These are phyloP conservation scores for Cichorium intybus DNA, from an alignment of 140 eudicot species.

Conservation along the genomic window DNA sequence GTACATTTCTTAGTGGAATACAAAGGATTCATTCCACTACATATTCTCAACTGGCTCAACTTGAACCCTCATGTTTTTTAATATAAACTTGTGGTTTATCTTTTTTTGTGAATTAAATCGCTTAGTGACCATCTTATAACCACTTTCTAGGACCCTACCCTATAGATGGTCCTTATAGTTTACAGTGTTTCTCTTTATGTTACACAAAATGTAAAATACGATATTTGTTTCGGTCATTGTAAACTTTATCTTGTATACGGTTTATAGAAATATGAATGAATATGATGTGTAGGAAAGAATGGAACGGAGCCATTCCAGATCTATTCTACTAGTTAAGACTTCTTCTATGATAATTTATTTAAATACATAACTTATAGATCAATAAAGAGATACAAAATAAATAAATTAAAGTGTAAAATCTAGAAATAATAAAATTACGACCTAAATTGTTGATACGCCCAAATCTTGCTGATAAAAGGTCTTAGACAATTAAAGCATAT, in stretches of 20 bases:
- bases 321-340: conserved; percentile 1
- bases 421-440: no score
- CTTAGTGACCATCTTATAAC: conserved; percentile 20
- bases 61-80: conserved; percentile 24
- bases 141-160: conserved; percentile 27
- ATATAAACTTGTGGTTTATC: conserved; percentile 22
- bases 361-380: not conserved
- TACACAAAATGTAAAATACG: not conserved
- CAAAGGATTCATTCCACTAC: conserved; percentile 49
- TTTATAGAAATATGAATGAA: not conserved
- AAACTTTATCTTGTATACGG: not conserved
- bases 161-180: not conserved
- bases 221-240: conserved; percentile 3
- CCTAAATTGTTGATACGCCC: no score
- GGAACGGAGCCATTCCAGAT: not conserved
- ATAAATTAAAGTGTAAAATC: no score
- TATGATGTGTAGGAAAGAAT: not conserved
- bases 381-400: not conserved
- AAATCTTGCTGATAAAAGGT: not conserved
- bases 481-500: not conserved
- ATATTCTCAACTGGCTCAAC: conserved; percentile 28
- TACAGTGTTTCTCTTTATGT: conserved; percentile 9
- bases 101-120: conserved; percentile 26
- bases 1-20: conserved; percentile 50
- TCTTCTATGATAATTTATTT: not conserved